Percentiles rank a stretch among this genome's conserved stretches.
These are phyloP conservation scores for Apiospora malaysiana DNA, from an alignment of 2,329 filamentous ascomycete species.

Conservation along the genomic window DNA sequence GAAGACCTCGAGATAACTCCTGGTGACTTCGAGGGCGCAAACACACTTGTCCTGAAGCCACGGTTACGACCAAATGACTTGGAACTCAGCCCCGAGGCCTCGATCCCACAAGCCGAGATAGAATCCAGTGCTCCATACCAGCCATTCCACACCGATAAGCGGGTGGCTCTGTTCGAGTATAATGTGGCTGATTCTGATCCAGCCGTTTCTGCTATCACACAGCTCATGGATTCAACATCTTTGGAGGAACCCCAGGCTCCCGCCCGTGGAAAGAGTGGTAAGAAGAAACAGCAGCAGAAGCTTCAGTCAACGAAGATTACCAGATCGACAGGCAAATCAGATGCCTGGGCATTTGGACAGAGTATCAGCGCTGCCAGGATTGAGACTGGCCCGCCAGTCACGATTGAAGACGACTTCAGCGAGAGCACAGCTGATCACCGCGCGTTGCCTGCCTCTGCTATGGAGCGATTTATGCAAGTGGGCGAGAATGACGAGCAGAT, in stretches of 20 bases:
- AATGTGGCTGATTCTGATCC: conserved; percentile 34
- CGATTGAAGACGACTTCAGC: conserved; percentile 59
- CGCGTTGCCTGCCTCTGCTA: conserved; percentile 66
- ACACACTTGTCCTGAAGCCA: conserved; percentile 57
- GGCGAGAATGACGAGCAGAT: conserved; percentile 74
- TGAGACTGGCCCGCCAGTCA: conserved; percentile 54
- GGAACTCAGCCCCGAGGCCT: conserved; percentile 62
- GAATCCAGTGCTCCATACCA: conserved; percentile 96
- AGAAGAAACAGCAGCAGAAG: conserved; percentile 35
- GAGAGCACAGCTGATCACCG: conserved; percentile 59
- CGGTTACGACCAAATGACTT: conserved; percentile 45
- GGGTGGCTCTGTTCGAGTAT: conserved; percentile 80
- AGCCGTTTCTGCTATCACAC: conserved; percentile 44
- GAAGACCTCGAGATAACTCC: conserved; percentile 61
- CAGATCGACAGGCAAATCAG: neutral
- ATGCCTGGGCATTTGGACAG: conserved; percentile 67
- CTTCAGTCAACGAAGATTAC: neutral
- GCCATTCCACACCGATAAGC: conserved; percentile 90
- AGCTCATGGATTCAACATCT: conserved; percentile 47
- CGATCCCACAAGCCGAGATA: conserved; percentile 80
- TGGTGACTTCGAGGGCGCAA: conserved; percentile 58
- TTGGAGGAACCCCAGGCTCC: conserved; percentile 46
- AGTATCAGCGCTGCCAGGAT: conserved; percentile 56
- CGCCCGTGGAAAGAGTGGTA: conserved; percentile 46
- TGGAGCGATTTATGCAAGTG: conserved; percentile 66